These are phyloP conservation scores for Rehmannia glutinosa DNA, from an alignment of 257 asterid genomes.

Conservation along the genomic window DNA sequence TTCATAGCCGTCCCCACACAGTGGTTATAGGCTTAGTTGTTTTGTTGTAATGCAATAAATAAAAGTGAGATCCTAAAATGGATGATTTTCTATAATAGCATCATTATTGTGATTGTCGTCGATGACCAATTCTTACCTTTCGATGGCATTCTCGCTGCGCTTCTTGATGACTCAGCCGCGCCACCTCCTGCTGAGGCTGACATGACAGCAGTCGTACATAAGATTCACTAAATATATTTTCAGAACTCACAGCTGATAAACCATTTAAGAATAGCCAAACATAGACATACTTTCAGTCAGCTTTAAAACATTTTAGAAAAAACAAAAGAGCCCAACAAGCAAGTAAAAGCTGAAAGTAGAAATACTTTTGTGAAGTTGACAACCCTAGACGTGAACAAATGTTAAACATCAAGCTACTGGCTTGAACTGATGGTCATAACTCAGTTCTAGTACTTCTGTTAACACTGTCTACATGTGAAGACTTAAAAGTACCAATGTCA, in stretches of 20 bases:
- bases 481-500: background rate
- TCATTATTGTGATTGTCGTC: conserved; percentile 37
- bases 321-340: background rate
- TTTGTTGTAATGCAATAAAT: no score
- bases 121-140: conserved; percentile 50
- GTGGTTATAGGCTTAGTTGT: no score
- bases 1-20: no score
- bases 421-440: no score
- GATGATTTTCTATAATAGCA: background rate
- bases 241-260: background rate
- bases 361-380: background rate
- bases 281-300: background rate
- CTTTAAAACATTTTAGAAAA: background rate
- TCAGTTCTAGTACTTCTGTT: background rate
- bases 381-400: background rate
- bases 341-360: background rate
- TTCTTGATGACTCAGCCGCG: conserved; percentile 66
- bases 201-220: background rate
- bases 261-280: background rate
- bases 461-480: background rate
- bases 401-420: background rate
- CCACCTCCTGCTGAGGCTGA: conserved; percentile 63
- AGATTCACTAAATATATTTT: background rate
- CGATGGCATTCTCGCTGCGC: conserved; percentile 75
- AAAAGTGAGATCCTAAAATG: background rate